phyloP scores from a whole-genome alignment of 2,329 filamentous ascomycete species.

The Xylariaceae sp. region DNA sequence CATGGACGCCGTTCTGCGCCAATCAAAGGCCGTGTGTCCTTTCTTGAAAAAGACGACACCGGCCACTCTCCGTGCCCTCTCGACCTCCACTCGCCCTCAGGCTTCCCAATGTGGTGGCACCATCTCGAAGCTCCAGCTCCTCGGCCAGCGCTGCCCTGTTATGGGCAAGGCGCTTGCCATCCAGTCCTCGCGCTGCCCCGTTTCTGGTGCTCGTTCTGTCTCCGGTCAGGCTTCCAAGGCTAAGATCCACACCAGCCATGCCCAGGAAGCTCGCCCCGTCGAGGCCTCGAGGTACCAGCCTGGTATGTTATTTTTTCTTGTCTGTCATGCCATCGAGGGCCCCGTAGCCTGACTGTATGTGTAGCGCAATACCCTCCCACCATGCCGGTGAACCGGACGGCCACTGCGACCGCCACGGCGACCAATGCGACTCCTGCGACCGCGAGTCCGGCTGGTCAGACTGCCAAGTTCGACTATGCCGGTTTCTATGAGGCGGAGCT shows the following conservation, averaged over 20 bases:
- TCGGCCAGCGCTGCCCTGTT: slow-evolving; percentile 91
- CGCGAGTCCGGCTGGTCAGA: slow-evolving; percentile 23
- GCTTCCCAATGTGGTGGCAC: slow-evolving; percentile 76
- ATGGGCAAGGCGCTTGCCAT: slow-evolving; percentile 97
- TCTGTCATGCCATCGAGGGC: background rate
- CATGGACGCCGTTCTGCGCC: slow-evolving; percentile 93
- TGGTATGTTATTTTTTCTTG: slow-evolving; percentile 36
- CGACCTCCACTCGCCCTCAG: slow-evolving; percentile 62
- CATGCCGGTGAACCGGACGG: slow-evolving; percentile 29
- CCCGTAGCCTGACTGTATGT: slow-evolving; percentile 18
- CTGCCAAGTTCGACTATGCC: slow-evolving; percentile 79
- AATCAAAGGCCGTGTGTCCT: slow-evolving; percentile 94
- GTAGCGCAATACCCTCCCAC: slow-evolving; percentile 36
- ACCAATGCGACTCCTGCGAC: background rate
- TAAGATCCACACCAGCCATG: slow-evolving; percentile 73
- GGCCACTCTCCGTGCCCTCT: slow-evolving; percentile 83
- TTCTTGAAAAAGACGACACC: slow-evolving; percentile 94
- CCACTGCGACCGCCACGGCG: slow-evolving; percentile 25
- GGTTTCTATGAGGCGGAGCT: slow-evolving; percentile 81
- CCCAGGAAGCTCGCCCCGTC: slow-evolving; percentile 72
- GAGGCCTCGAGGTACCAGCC: slow-evolving; percentile 54
- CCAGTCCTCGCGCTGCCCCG: slow-evolving; percentile 58
- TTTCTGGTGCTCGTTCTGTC: slow-evolving; percentile 47
- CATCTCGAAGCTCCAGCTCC: slow-evolving; percentile 94
- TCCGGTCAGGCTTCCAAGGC: slow-evolving; percentile 51